Evolutionary conservation across 1,284 basidiomycete genomes (phyloP), one percentile per base, ranked within the genome.

Genomic region (Quambalaria eucalypti): DNA sequence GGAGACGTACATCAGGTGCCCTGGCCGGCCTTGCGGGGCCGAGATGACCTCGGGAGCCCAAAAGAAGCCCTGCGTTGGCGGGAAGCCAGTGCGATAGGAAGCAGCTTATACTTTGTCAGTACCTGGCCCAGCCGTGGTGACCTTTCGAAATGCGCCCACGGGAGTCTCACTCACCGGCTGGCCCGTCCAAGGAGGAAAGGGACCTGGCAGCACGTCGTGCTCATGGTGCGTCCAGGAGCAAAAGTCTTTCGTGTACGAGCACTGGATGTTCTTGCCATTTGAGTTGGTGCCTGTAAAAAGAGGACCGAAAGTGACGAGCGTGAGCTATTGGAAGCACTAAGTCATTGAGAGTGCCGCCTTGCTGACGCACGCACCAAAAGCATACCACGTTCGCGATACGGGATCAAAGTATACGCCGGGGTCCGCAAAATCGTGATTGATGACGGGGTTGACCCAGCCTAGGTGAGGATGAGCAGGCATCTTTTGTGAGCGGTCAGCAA

Each of bases 1-100:
- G 7, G 64, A 62, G n/a, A 66, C 54, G 49, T 69, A 69, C 62
- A 69, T 62, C 19, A 69, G 56, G 23, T 61, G 65, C 16, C 66
- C 66, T 2, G 55, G 59, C n/a, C 66, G 44, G 0, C 51, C 55
- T 28, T 62, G 57, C 3, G 66, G 66, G 1, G 66, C 65, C 26
- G 58, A 51, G 29, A 67, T 60, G 29, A 69, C 61, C 25, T 67
- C 65, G 1, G 65, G 66, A 2, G 66, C 65, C 65, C 66, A 66
- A 1, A 65, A 51, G 50, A 62, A 66, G 42, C 65, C 62, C 50
- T 54, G 10, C 36, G 10, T 14, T n/a, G 36, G n/a, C n/a, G n/a
- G n/a, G n/a, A n/a, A n/a, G n/a, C n/a, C n/a, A n/a, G n/a, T n/a
- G n/a, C n/a, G n/a, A n/a, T n/a, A n/a, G n/a, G n/a, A n/a, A n/a